Evolutionary conservation across 257 asterid species (phyloP).

Genomic region (Cruciata laevipes): DNA sequence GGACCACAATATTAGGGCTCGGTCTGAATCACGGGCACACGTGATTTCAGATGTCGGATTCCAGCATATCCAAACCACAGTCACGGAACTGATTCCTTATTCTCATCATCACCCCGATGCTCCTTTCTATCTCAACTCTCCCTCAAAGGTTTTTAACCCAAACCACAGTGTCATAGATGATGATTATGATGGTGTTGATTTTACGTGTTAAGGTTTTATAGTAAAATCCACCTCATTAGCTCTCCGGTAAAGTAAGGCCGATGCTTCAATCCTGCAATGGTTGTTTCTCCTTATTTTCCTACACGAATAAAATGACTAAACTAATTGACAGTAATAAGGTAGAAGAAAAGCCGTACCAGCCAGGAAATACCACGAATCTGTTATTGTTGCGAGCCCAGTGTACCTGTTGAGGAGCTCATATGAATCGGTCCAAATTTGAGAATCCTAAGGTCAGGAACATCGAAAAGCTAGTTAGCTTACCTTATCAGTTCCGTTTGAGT

Average conservation of each 20-base stretch:
- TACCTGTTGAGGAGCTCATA: constrained; percentile 39
- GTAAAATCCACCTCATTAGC: constrained; percentile 89
- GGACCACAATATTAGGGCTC: neutral
- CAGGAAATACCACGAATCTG: constrained; percentile 87
- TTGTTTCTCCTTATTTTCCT: neutral
- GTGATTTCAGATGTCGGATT: neutral
- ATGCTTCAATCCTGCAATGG: constrained; percentile 90
- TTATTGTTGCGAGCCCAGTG: constrained; percentile 79
- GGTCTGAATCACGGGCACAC: neutral
- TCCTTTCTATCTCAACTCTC: constrained; percentile 9
- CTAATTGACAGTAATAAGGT: neutral
- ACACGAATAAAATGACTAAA: neutral
- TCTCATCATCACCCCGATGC: constrained; percentile 1
- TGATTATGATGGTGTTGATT: neutral
- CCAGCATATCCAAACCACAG: too few species aligned
- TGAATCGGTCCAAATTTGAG: neutral
- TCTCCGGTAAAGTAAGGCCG: constrained; percentile 88
- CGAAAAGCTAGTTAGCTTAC: constrained; percentile 26
- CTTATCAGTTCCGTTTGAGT: constrained; percentile 94
- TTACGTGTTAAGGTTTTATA: constrained; percentile 47
- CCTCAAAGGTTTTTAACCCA: too few species aligned
- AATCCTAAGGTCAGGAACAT: neutral
- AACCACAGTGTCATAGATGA: neutral
- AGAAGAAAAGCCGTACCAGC: constrained; percentile 56
- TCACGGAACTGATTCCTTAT: neutral